These are phyloP conservation scores for Solanum arcanum DNA, from an alignment of 257 asterid species.

Conservation along the genomic window DNA sequence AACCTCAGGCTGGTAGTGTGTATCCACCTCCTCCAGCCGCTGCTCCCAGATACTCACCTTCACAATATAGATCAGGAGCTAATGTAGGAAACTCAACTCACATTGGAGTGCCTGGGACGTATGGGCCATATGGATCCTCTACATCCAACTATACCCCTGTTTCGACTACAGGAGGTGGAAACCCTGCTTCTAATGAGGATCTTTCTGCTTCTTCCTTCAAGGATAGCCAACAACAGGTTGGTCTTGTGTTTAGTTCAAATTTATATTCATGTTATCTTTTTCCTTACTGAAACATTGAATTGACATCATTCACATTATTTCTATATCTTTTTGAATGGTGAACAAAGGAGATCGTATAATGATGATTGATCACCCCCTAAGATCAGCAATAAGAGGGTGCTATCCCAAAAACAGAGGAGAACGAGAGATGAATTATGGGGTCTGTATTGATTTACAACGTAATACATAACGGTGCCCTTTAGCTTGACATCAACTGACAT, in stretches of 20 bases:
- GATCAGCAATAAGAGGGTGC: slow-evolving; percentile 17
- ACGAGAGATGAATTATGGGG: not conserved
- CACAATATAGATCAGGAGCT: slow-evolving; percentile 74
- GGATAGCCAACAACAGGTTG: slow-evolving; percentile 75
- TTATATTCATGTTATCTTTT: slow-evolving; percentile 49
- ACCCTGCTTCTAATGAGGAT: slow-evolving; percentile 66
- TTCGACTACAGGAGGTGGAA: slow-evolving; percentile 44
- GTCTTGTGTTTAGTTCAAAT: slow-evolving; percentile 44
- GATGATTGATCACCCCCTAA: not conserved
- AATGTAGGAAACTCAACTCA: slow-evolving; percentile 54
- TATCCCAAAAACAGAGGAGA: slow-evolving; percentile 47
- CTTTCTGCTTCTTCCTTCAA: slow-evolving; percentile 44
- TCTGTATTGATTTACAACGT: slow-evolving; percentile 44
- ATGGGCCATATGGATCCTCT: slow-evolving; percentile 68
- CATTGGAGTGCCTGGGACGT: slow-evolving; percentile 56
- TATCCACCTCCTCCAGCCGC: slow-evolving; percentile 66
- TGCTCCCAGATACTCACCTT: slow-evolving; percentile 58
- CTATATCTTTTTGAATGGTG: not conserved
- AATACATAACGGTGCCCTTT: not conserved
- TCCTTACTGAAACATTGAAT: slow-evolving; percentile 21
- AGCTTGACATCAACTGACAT: not conserved
- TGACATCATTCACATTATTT: not conserved
- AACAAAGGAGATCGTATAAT: not conserved
- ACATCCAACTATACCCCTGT: slow-evolving; percentile 41
- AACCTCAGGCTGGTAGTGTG: slow-evolving; percentile 59